These are phyloP conservation scores for Spatholobus suberectus DNA, from an alignment of 306 rosid genomes.

Conservation along the genomic window DNA sequence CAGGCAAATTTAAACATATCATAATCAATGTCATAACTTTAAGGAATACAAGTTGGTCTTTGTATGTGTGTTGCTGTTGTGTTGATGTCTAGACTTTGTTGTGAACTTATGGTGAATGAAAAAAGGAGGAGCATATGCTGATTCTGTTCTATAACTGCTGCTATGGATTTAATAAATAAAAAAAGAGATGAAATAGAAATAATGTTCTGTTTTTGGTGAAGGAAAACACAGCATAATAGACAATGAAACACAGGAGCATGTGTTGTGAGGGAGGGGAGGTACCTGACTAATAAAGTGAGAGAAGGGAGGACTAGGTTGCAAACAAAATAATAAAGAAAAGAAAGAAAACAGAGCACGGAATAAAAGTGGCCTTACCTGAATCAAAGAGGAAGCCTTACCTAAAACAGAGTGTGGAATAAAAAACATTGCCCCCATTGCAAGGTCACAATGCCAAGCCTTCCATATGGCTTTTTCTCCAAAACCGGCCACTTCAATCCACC, in stretches of 20 bases:
- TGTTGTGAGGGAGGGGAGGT: not conserved
- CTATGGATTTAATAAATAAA: not conserved
- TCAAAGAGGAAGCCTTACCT: not conserved
- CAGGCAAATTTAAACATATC: not conserved
- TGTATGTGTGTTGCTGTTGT: not conserved
- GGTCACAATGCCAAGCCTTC: not conserved
- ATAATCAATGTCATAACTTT: not conserved
- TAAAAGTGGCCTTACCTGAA: not conserved
- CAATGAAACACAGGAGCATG: not conserved
- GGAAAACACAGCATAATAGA: not conserved
- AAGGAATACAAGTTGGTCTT: not conserved
- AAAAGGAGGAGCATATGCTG: not conserved
- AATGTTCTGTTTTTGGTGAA: not conserved
- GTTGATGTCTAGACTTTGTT: not conserved
- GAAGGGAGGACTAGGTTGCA: not conserved
- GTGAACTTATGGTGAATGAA: not conserved
- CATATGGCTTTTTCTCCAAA: not conserved
- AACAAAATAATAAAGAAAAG: not conserved
- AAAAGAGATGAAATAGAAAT: not conserved
- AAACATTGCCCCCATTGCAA: not conserved
- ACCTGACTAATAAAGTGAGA: conserved; percentile 19
- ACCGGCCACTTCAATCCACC: not conserved
- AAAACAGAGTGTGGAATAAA: not conserved
- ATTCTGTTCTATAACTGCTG: conserved; percentile 27
- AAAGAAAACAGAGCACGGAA: not conserved